Evolutionary conservation across 2,329 filamentous ascomycete genomes (phyloP), one percentile per base, ranked within the genome.

Genomic region (Talaromyces pinophilus): DNA sequence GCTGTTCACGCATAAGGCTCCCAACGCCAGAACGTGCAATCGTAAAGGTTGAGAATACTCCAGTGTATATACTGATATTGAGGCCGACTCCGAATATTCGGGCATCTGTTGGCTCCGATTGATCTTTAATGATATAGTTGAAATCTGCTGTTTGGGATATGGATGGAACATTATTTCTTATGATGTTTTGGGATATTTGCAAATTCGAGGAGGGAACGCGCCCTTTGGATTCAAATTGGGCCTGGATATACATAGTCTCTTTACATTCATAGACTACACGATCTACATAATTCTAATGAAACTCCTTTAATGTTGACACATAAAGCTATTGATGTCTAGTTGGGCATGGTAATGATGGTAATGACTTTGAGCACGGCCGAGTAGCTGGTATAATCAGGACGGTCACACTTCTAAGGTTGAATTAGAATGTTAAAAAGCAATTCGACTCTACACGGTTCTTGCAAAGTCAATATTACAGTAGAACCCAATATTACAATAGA

Each of bases 1-100:
- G 71, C 59, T 68, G 66, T 68, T 30, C 42, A 44, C 19, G 33
- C 52, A 22, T 64, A 64, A 25, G 17, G 1, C n/a, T 55, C 1
- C 11, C 13, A 6, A 30, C 15, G 25, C 48, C 25, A 52, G 25
- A 30, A 30, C 2, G 3, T 17, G 8, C 28, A 33, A n/a, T 15
- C 5, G 52, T 4, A 57, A 22, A n/a, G 4, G n/a, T 2, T 13
- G n/a, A 19, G 28, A 13, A 6, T 19, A 38, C 17, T 13, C 17
- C 5, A 8, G 30, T 38, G 30, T 57, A 38, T n/a, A 35, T 57
- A 22, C n/a, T 57, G 50, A 10, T 33, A 35, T 33, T 2, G 52
- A 35, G 10, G 52, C n/a, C n/a, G 52, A 57, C 52, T 10, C n/a
- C 30, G n/a, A 54, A 8, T 5, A 54, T 5, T n/a, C 25, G 15